These are phyloP conservation scores for Schizochytrium sp. DNA, from an alignment of 108 stramenopile species.

Conservation along the genomic window DNA sequence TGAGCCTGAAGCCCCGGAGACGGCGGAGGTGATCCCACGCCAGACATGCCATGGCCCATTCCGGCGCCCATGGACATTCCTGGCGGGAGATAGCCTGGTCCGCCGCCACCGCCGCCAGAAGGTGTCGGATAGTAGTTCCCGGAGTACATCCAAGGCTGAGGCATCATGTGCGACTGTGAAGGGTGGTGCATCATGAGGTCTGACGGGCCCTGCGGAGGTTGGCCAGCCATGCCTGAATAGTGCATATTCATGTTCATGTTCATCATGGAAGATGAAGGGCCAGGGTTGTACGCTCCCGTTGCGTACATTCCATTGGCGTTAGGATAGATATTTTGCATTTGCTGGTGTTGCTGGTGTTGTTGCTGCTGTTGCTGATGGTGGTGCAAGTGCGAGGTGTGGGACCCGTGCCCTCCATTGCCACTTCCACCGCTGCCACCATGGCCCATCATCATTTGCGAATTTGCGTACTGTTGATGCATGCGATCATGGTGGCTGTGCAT, in stretches of 20 bases:
- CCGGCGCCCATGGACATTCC: background rate
- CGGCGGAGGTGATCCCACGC: background rate
- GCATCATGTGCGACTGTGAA: background rate
- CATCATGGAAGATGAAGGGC: background rate
- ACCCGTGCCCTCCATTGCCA: no score
- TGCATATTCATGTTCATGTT: background rate
- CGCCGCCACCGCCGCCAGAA: background rate
- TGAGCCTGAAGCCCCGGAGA: background rate
- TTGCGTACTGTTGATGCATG: no score
- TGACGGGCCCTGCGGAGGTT: background rate
- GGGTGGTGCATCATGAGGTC: background rate
- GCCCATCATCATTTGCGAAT: no score
- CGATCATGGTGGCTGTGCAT: no score
- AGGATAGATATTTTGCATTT: no score
- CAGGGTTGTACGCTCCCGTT: background rate
- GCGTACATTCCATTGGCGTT: background rate
- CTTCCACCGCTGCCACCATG: no score
- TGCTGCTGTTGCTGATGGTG: background rate
- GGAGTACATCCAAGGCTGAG: background rate
- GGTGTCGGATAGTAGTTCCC: background rate
- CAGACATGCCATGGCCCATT: background rate
- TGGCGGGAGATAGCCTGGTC: background rate
- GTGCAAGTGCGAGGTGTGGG: no score
- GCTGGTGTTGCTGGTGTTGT: background rate
- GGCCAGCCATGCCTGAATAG: background rate